Base-by-base conservation (phyloP, 441 rosid genomes). In the Geranium incanum region DNA sequence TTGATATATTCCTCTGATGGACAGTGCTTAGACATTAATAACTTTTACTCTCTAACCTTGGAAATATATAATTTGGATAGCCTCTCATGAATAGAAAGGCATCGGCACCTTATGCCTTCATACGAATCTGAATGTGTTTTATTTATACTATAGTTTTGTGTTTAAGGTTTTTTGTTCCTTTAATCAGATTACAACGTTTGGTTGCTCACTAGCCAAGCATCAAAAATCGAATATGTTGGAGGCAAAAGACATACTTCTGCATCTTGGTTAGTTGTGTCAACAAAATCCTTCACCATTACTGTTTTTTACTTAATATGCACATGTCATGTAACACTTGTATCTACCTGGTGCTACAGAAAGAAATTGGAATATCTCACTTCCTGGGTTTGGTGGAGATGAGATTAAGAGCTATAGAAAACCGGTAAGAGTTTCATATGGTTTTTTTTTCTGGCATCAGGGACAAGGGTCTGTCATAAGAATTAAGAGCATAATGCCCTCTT, bases 161-260 rank as follows among this genome's bases (percentile, higher is more conserved):
- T 57, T 1, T 18, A 1, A 5, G 28, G 7, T 6, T 16, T 6
- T 57, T 15, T 36, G 75, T 6, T 70, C 6, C 3, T 63, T 62
- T 9, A 15, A 71, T 66, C 84, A 91, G 98, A 88, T 92, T 76
- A 90, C 96, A 69, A 81, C 95, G n/a, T 94, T 92, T 78, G 92
- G 97, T 67, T 91, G 97, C 85, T 86, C 91, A 67, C 82, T 94
- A 77, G 97, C 97, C 66, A 94, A 90, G 83, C 97, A 90, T 86
- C 80, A 95, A 67, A 94, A 92, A 81, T 91, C 97, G 41, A 87
- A 88, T 70, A 85, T 86, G 59, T 81, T 92, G 81, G 98, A 94
- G 85, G 97, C 95, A 66, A 94, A 91, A 80, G 98, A 92, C 78
- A 87, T 92, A 80, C 90, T 94, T 78, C 78, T 90, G 69, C 97